phyloP scores from a whole-genome alignment of 2,329 filamentous ascomycete genomes.

The Fusarium chlamydosporum region DNA sequence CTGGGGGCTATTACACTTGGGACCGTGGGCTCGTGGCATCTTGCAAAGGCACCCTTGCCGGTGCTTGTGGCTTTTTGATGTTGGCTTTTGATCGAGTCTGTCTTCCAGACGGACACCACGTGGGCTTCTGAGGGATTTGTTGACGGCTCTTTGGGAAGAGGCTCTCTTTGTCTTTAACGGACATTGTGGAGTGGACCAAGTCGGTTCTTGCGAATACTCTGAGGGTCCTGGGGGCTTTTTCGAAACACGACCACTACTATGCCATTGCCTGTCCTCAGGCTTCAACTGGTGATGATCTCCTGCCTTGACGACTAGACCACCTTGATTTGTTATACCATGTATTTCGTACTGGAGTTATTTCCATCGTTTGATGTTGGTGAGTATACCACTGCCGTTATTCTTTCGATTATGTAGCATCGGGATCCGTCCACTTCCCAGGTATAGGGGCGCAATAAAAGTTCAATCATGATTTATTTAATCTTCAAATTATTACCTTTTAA shows the following conservation, averaged over 20 bases:
- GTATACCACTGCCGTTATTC: conserved; percentile 49
- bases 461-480: conserved; percentile 38
- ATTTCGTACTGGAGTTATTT: conserved; percentile 36
- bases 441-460: conserved; percentile 53
- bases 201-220: conserved; percentile 56
- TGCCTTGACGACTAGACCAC: conserved; percentile 36
- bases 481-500: background rate
- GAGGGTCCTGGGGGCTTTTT: conserved; percentile 58
- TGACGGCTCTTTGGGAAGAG: conserved; percentile 55
- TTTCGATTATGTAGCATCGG: conserved; percentile 44
- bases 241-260: conserved; percentile 41
- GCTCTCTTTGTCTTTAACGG: conserved; percentile 36
- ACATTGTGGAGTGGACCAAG: conserved; percentile 51
- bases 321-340: conserved; percentile 39
- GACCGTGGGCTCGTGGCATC: conserved; percentile 59
- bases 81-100: conserved; percentile 50
- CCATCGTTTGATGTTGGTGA: conserved; percentile 48
- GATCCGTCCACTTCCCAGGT: conserved; percentile 41
- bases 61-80: conserved; percentile 55
- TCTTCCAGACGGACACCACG: conserved; percentile 48
- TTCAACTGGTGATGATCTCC: conserved; percentile 39
- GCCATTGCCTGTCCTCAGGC: conserved; percentile 36
- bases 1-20: conserved; percentile 66
- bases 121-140: conserved; percentile 61
- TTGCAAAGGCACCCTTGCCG: conserved; percentile 34